Conservation (phyloP, 2,329 filamentous ascomycete species). For the Aspergillus latus region DNA sequence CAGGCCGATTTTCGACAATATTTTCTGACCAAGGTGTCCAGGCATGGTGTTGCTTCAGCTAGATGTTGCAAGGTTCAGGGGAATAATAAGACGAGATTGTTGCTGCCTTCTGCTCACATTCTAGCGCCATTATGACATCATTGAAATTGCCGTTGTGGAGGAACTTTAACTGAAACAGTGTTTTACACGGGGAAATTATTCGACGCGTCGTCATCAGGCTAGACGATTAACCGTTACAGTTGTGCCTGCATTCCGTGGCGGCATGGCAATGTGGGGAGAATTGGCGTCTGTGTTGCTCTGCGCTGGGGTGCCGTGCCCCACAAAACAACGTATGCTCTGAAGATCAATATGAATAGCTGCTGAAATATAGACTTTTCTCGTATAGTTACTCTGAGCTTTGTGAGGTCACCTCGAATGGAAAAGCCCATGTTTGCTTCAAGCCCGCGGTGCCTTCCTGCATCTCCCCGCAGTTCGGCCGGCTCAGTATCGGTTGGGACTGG, state of each 20-base stretch:
- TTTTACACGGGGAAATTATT: background rate
- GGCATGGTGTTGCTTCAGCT: background rate
- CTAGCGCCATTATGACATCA: background rate
- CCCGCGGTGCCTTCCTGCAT: background rate
- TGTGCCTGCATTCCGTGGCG: background rate
- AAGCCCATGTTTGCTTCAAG: background rate
- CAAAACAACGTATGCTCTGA: background rate
- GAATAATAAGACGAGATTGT: background rate
- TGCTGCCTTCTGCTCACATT: background rate
- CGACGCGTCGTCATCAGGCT: background rate
- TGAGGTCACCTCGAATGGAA: no score
- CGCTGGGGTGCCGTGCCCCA: background rate
- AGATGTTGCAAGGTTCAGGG: background rate
- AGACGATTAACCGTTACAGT: background rate
- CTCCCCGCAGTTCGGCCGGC: background rate
- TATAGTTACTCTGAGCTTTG: no score
- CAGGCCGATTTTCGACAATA: constrained; percentile 32
- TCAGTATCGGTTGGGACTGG: background rate
- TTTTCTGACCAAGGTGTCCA: constrained; percentile 31
- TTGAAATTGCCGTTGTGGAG: background rate
- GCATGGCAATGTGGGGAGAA: background rate
- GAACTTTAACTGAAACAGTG: background rate
- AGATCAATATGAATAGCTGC: background rate
- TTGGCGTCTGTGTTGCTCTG: background rate
- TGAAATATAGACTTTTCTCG: no score